Evolutionary conservation across 768 basidiomycete species (phyloP), one percentile per base, ranked within the genome.

Genomic region (Phaeotremella fagi): DNA sequence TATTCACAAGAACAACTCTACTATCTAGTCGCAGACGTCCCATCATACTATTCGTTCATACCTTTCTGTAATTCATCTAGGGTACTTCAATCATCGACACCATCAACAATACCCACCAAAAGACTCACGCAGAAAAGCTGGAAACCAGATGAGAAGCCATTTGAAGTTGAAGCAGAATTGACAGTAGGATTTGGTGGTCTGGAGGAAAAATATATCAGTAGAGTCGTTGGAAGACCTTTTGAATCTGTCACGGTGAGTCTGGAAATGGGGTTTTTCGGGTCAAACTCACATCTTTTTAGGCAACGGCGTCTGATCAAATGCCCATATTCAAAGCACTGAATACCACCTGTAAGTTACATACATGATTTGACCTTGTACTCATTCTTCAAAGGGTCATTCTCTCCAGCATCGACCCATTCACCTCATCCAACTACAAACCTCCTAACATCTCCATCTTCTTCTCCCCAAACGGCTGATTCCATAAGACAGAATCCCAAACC

Each of bases 111-210:
- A 35, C 43, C 7, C 48, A 22, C 3, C 33, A 35, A 6, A 38
- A 38, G 25, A 43, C 18, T 23, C n/a, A 41, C 18, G 23, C 43
- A 12, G 33, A 29, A 45, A 42, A 49, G 41, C 1, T 75, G 73
- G 72, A 50, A 64, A 11, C 60, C 53, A 0, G 64, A 74, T 56
- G 54, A 58, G 67, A 48, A 72, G 57, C 63, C 77, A 72, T 52
- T 75, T 78, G 71, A 73, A 42, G 82, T 94, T 77, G 83, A 90
- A 35, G 91, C 86, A 5, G 90, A 97, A 71, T 77, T 98, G 61
- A 83, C 83, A 2, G 86, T 94, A 28, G 89, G 89, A 6, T 98
- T 97, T 73, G 81, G 91, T 60, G 80, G 83, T 16, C 86, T 95
- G 68, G 79, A 81, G 58, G 94, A 98, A 75, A 85, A 82, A 74